Percentiles rank a stretch among this genome's conserved stretches.
Evolutionary conservation across 2,329 filamentous ascomycete genomes (phyloP).

Genomic region (Phialemonium atrogriseum): DNA sequence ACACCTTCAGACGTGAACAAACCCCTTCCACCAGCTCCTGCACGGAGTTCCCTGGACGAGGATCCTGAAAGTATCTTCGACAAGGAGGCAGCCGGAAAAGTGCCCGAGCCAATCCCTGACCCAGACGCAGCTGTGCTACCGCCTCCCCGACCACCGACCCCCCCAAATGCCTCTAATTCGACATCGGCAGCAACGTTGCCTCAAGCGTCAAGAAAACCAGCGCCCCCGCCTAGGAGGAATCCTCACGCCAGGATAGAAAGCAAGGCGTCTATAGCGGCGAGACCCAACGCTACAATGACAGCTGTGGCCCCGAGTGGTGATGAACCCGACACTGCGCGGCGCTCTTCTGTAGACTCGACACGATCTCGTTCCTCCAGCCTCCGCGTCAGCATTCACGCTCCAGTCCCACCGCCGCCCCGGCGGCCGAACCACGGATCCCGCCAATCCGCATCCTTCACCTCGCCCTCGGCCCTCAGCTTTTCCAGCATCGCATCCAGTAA

Average conservation of each 20-base stretch:
- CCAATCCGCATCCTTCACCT: slow-evolving; percentile 14
- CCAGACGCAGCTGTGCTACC: slow-evolving; percentile 19
- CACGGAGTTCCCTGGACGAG: slow-evolving; percentile 36
- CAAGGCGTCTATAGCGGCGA: slow-evolving; percentile 18
- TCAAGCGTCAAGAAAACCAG: slow-evolving; percentile 25
- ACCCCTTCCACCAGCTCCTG: slow-evolving; percentile 49
- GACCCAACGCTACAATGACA: slow-evolving; percentile 7
- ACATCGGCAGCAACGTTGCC: slow-evolving; percentile 20
- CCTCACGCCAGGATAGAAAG: slow-evolving; percentile 39
- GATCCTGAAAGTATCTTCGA: slow-evolving; percentile 44
- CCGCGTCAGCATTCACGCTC: slow-evolving; percentile 32
- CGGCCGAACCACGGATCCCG: slow-evolving; percentile 33
- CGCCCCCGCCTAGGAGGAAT: slow-evolving; percentile 43
- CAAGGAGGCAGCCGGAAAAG: slow-evolving; percentile 42
- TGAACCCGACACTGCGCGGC: slow-evolving; percentile 27
- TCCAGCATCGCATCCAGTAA: not conserved
- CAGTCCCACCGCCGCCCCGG: slow-evolving; percentile 47
- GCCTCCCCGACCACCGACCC: slow-evolving; percentile 28
- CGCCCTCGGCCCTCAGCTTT: slow-evolving; percentile 8
- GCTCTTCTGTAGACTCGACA: slow-evolving; percentile 43
- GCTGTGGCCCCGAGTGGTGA: slow-evolving; percentile 20
- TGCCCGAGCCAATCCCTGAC: slow-evolving; percentile 31
- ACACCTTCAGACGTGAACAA: slow-evolving; percentile 49
- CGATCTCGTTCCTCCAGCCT: slow-evolving; percentile 37
- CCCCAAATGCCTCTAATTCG: slow-evolving; percentile 25